Evolutionary conservation across 1,284 basidiomycete species (phyloP).

Genomic region (Apiotrichum gamsii): DNA sequence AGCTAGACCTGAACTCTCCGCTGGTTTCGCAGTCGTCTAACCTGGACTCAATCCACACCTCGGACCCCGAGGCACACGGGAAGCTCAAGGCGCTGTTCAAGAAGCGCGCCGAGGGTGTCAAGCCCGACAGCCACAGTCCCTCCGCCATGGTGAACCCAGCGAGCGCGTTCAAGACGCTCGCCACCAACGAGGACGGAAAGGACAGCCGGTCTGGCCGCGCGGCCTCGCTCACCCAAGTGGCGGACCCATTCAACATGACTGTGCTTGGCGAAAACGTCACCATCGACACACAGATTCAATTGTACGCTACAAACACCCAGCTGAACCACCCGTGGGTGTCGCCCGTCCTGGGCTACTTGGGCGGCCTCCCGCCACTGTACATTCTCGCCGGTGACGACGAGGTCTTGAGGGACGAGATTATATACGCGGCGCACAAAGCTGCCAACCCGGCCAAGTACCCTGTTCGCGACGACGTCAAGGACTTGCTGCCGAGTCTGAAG

Average conservation of each 20-base stretch:
- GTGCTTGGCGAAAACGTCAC: slow-evolving; percentile 26
- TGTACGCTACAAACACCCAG: slow-evolving; percentile 82
- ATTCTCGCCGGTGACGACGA: slow-evolving; percentile 85
- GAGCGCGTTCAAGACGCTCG: slow-evolving; percentile 15
- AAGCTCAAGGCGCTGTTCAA: slow-evolving; percentile 1
- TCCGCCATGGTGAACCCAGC: slow-evolving; percentile 37
- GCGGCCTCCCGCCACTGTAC: slow-evolving; percentile 81
- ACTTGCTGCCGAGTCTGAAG: slow-evolving; percentile 60
- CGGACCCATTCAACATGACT: slow-evolving; percentile 24
- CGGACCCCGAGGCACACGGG: slow-evolving; percentile 1
- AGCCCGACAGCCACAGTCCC: neutral
- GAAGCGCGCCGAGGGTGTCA: neutral
- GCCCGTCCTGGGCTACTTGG: slow-evolving; percentile 73
- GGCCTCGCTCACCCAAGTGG: slow-evolving; percentile 29
- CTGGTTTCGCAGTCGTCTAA: neutral
- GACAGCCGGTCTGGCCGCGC: neutral
- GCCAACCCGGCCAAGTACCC: slow-evolving; percentile 73
- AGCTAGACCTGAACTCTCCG: neutral
- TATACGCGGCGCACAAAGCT: slow-evolving; percentile 90
- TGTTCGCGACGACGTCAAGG: slow-evolving; percentile 56
- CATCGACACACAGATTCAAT: slow-evolving; percentile 63
- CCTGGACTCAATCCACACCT: slow-evolving; percentile 1
- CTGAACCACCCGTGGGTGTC: slow-evolving; percentile 80
- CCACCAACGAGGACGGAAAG: neutral
- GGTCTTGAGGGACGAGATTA: slow-evolving; percentile 84